Evolutionary conservation across 2,329 filamentous ascomycete species (phyloP).

Genomic region (Ophiostoma ulmi): DNA sequence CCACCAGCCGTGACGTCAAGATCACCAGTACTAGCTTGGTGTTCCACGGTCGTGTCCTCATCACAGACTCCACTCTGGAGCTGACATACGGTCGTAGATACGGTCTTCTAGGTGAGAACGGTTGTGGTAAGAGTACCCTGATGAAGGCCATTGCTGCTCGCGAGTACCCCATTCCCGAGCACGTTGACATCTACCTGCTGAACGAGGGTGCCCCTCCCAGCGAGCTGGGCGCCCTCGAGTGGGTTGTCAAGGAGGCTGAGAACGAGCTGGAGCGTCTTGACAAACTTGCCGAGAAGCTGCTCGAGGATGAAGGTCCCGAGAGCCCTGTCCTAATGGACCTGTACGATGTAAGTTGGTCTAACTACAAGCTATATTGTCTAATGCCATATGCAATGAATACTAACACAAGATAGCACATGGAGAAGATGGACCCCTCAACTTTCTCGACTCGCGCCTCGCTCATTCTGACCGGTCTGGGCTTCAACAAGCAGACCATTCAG

Average conservation of each 20-base stretch:
- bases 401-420: slow-evolving; percentile 68
- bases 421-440: slow-evolving; percentile 96
- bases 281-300: slow-evolving; percentile 77
- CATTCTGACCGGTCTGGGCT: slow-evolving; percentile 96
- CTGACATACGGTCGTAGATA: slow-evolving; percentile 90
- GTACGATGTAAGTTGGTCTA: slow-evolving; percentile 68
- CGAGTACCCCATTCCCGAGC: slow-evolving; percentile 92
- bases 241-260: slow-evolving; percentile 94
- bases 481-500: slow-evolving; percentile 96
- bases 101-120: slow-evolving; percentile 95
- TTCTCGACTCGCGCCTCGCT: slow-evolving; percentile 93
- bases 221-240: slow-evolving; percentile 87
- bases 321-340: slow-evolving; percentile 85
- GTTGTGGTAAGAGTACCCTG: slow-evolving; percentile 96
- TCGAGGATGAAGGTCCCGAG: slow-evolving; percentile 90
- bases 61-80: slow-evolving; percentile 90
- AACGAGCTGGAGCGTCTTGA: slow-evolving; percentile 88
- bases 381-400: background rate
- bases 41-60: slow-evolving; percentile 95
- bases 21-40: slow-evolving; percentile 89
- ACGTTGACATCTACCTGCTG: slow-evolving; percentile 95
- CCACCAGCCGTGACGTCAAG: slow-evolving; percentile 89
- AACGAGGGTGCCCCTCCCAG: slow-evolving; percentile 92
- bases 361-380: no score
- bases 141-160: slow-evolving; percentile 89